Conservation (phyloP, 108 stramenopile species). For the Skeletonema menzelii region DNA sequence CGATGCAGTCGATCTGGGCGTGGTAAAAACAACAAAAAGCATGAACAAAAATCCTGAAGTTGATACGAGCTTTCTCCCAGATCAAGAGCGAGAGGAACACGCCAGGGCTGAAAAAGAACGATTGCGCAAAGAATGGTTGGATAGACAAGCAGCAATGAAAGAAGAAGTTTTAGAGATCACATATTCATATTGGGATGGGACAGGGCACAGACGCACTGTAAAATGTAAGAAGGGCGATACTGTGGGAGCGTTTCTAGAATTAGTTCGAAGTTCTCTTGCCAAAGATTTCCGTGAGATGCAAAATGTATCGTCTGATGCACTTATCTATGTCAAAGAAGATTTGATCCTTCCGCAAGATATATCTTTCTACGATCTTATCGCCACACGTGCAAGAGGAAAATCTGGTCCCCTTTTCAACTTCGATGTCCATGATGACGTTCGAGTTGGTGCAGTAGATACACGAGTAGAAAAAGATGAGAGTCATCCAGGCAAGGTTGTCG, state of each 20-base stretch:
- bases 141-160: conserved; percentile 77
- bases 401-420: conserved; percentile 97
- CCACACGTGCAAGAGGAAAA: conserved; percentile 93
- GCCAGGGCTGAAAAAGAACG: conserved; percentile 56
- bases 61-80: conserved; percentile 93
- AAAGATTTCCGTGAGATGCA: conserved; percentile 87
- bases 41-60: conserved; percentile 90
- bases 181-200: conserved; percentile 97
- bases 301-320: conserved; percentile 73
- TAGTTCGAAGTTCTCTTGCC: conserved; percentile 74
- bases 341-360: conserved; percentile 95
- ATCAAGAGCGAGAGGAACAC: conserved; percentile 80
- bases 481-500: conserved; percentile 97
- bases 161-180: conserved; percentile 87
- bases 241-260: conserved; percentile 88
- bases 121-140: conserved; percentile 84
- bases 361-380: conserved; percentile 97
- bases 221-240: conserved; percentile 85
- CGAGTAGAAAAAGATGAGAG: conserved; percentile 95
- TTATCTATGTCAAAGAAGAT: conserved; percentile 99
- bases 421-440: conserved; percentile 95
- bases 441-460: conserved; percentile 80
- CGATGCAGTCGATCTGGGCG: conserved; percentile 8
- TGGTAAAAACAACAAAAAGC: not conserved
- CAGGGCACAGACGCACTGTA: conserved; percentile 88